Conservation (phyloP, 495 filamentous ascomycete genomes). For the Geoglossum glabrum region DNA sequence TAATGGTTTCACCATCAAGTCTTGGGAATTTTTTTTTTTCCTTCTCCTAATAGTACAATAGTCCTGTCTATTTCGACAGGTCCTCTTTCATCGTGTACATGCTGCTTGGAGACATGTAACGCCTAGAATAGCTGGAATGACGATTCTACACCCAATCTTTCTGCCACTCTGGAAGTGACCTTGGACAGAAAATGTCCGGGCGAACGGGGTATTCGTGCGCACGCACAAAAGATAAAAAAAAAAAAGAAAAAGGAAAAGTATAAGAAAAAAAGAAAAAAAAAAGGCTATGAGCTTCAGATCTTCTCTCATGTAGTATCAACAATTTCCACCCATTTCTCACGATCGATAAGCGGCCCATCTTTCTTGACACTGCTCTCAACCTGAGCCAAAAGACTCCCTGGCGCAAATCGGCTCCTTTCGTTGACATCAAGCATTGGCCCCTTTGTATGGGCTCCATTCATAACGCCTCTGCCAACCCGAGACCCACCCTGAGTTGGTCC, state of each 20-base stretch:
- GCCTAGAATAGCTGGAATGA: too few relatives aligned
- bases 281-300: not conserved
- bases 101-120: too few relatives aligned
- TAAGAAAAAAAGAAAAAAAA: not conserved
- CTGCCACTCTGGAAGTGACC: too few relatives aligned
- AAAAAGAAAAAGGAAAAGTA: not conserved
- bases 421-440: constrained; percentile 37
- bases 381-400: constrained; percentile 31
- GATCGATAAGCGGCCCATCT: constrained; percentile 13
- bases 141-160: too few relatives aligned
- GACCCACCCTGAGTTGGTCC: constrained; percentile 11
- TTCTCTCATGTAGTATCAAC: constrained; percentile 3
- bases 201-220: too few relatives aligned
- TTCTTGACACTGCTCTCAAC: constrained; percentile 12
- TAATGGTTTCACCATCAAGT: too few relatives aligned
- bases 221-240: too few relatives aligned
- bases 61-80: too few relatives aligned
- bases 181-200: too few relatives aligned
- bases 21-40: too few relatives aligned
- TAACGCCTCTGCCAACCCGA: constrained; percentile 27
- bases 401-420: constrained; percentile 28
- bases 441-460: constrained; percentile 29
- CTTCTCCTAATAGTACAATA: too few relatives aligned
- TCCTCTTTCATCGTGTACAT: too few relatives aligned
- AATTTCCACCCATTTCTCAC: constrained; percentile 15